Evolutionary conservation across 768 basidiomycete genomes (phyloP), one percentile per base, ranked within the genome.

Genomic region (Psilocybe cubensis): DNA sequence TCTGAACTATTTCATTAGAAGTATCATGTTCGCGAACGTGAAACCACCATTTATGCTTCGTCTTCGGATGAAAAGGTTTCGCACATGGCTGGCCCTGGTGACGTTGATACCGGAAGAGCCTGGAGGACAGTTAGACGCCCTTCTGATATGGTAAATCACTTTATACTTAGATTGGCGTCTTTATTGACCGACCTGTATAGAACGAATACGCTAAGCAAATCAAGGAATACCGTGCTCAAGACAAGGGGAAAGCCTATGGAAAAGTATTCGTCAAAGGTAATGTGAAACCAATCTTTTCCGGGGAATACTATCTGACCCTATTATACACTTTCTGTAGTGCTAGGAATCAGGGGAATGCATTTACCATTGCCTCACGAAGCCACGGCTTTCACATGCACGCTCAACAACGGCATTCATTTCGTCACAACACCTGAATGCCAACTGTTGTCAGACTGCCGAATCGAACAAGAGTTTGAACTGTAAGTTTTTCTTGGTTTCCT

Each of bases 361-460:
- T 75, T 97, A 28, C 95, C 96, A 0, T 63, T 98, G 27, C 96
- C 95, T 0, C 74, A 76, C n/a, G 80, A 92, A 60, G 73, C 83
- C 0, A 94, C 95, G 0, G 80, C 76, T 24, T 76, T 97, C 57
- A 89, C 88, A 9, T 93, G 93, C 70, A 94, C 93, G 0, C 79
- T 98, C 59, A 97, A 98, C 73, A 98, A 98, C 66, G 96, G 95
- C 7, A 96, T 98, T 48, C 95, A 97, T 71, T 95, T 90, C 61
- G 96, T 98, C 31, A 92, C 91, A 3, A 97, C 93, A 7, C 94
- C 91, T 1, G 90, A 92, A 65, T 83, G 79, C 52, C 76, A 78
- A n/a, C 70, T 95, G 2, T 76, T 70, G 25, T 67, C 70, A 40
- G 84, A 89, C 45, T 81, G 83, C 51, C 77, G 79, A 10, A 89